Base-by-base conservation (phyloP, 495 filamentous ascomycete species). In the Chaetomidium leptoderma region DNA sequence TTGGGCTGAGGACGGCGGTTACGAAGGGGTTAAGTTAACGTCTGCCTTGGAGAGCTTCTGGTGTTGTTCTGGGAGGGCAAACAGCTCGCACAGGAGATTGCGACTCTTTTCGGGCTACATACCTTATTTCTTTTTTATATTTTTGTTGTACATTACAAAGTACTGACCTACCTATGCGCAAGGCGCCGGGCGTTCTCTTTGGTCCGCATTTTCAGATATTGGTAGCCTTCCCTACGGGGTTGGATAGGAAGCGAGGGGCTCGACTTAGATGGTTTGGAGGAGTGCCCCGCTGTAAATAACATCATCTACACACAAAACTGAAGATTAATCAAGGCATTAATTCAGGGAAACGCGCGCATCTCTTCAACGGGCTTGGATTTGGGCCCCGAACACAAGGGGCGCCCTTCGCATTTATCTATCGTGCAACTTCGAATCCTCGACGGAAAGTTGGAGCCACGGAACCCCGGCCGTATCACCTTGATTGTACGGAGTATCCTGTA, bases 31-130 rank as follows among this genome's bases (percentile, higher is more conserved):
- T 24, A 24, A 44, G n/a, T n/a, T n/a, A 8, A 24, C 9, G 11
- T n/a, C 30, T 19, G 37, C 14, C 19, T 26, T 40, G 53, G 32
- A 24, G 14, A 35, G 2, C 32, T n/a, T 14, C 16, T 17, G 36
- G 6, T 39, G 2, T 1, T 13, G 36, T 4, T 1, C 8, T 3
- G 19, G 8, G 13, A 23, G 17, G 5, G n/a, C n/a, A n/a, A n/a
- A n/a, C n/a, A n/a, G n/a, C 30, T 35, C 30, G 30, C 47, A 24
- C 19, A 23, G 30, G 30, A 17, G 19, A 47, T 47, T n/a, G 53
- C 53, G 43, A 56, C 43, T 55, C 8, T 43, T 24, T 56, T 56
- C 53, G 16, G 19, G 43, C 11, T 23, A 30, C 21, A 56, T 56
- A 48, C 10, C 23, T 24, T 17, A 1, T 40, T 36, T 14, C 17